phyloP scores from a whole-genome alignment of 2,329 filamentous ascomycete species.

The Alternaria longipes region DNA sequence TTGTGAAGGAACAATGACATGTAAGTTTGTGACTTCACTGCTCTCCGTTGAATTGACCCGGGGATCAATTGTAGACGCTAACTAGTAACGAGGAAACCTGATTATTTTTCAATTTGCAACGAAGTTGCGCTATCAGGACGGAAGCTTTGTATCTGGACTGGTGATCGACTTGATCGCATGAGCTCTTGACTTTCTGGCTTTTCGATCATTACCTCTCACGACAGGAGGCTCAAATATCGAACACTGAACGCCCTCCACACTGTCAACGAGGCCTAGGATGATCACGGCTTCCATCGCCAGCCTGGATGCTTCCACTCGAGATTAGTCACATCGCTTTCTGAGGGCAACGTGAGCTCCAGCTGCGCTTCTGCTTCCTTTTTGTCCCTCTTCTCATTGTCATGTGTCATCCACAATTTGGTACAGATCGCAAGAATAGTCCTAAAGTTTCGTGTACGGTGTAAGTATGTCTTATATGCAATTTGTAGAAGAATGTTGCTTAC shows the following conservation, averaged over 20 bases:
- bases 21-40: constrained; percentile 8
- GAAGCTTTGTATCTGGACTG: not conserved
- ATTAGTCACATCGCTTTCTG: constrained; percentile 64
- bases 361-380: constrained; percentile 58
- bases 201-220: not conserved
- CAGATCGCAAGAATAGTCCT: constrained; percentile 16
- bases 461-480: not conserved
- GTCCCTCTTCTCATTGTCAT: constrained; percentile 68
- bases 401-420: constrained; percentile 66
- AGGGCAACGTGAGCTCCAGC: constrained; percentile 61
- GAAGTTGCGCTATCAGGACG: not conserved
- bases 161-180: not conserved
- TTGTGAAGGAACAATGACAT: constrained; percentile 3
- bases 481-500: not conserved
- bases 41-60: not conserved
- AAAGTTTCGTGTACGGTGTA: not conserved
- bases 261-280: not conserved
- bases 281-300: constrained; percentile 64
- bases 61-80: not conserved
- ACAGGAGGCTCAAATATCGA: not conserved
- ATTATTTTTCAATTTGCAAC: not conserved
- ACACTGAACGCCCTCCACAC: not conserved
- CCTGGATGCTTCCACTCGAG: constrained; percentile 71
- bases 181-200: not conserved
- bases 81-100: not conserved